Evolutionary conservation across 1,284 basidiomycete species (phyloP), one percentile per base, ranked within the genome.

Genomic region (Stereum hirsutum): DNA sequence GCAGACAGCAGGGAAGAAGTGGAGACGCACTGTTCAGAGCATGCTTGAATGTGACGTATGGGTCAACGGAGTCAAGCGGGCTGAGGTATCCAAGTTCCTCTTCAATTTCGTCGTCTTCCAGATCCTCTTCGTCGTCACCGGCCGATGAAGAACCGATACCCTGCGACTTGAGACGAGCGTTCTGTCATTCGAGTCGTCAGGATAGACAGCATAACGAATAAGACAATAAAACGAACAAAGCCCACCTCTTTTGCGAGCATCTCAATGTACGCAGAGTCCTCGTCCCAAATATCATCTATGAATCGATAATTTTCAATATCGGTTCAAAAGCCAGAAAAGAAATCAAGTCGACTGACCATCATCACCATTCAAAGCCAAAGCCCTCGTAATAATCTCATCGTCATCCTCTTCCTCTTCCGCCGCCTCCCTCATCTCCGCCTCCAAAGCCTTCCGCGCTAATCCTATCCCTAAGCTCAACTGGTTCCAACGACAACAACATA

Each of bases 11-110:
- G 11, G 51, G 28, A 15, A 20, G 12, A 11, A 38, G 24, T 39
- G 12, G 11, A 25, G 17, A 61, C 74, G 41, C 49, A 89, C 86
- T 67, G 6, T 80, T 78, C 51, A 89, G 60, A 19, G 84, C 81
- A 50, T 75, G 70, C 60, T 88, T 84, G 69, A 89, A 89, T 0
- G 75, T 68, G 37, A 68, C 57, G 55, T 89, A 88, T 5, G 81
- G 78, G 54, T 89, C 72, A 41, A 87, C 76, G 40, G 59, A 70
- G 46, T 90, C 87, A 25, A 90, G 68, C 27, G 85, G 75, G 53
- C 83, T 88, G 60, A 88, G 76, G 58, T 81, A 88, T 5, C 83
- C 82, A 14, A 89, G 72, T 57, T 90, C 87, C 53, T 90, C 87
- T 42, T 78, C 75, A 42, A 89, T 77, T 3, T 78, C 75, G 4